Base-by-base conservation (phyloP, 1,139 yeast genomes). In the Blastobotrys raffinosifermentans region DNA sequence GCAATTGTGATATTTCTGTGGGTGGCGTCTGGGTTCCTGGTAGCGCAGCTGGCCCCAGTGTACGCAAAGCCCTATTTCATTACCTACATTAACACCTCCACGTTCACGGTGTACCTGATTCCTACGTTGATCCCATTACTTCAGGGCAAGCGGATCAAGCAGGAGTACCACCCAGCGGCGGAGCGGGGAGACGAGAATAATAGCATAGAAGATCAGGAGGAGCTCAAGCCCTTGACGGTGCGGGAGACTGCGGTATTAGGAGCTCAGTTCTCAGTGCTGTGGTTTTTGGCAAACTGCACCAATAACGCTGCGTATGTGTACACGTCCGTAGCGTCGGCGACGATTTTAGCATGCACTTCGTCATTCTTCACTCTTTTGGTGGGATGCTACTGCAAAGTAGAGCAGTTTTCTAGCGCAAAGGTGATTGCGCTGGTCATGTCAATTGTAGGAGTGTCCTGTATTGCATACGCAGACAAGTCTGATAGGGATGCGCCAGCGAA, bases 61-160 rank as follows among this genome's bases (percentile, higher is more conserved):
- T 91, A 87, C 58, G 64, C 87, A 35, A 91, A 91, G 60, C 98
- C 98, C n/a, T 89, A 86, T 55, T 75, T 89, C 48, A 83, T 91
- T 49, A 91, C 98, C 1, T 91, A 89, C 64, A 60, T 89, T 46
- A 91, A 89, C 62, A 89, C 97, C 0, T 80, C 89, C 4, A 75
- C 93, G 17, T 91, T 91, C 57, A 68, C 77, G 9, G 67, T 91
- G 38, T 91, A 89, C 57, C 66, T 91, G 36, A 58, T 81, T 19
- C 94, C 95, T 1, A 43, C 64, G 39, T 34, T 49, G 25, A n/a
- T 41, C 11, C 45, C 46, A 7, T 32, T 36, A 17, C 23, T 38
- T 10, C 32, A 25, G 18, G 29, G 35, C 7, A 18, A 18, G 9
- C 31, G 19, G 17, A 9, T 15, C 19, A 16, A 29, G 13, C 10